Evolutionary conservation across 805 yeast genomes (phyloP).

Genomic region (Helenozyma baotianmanensis): DNA sequence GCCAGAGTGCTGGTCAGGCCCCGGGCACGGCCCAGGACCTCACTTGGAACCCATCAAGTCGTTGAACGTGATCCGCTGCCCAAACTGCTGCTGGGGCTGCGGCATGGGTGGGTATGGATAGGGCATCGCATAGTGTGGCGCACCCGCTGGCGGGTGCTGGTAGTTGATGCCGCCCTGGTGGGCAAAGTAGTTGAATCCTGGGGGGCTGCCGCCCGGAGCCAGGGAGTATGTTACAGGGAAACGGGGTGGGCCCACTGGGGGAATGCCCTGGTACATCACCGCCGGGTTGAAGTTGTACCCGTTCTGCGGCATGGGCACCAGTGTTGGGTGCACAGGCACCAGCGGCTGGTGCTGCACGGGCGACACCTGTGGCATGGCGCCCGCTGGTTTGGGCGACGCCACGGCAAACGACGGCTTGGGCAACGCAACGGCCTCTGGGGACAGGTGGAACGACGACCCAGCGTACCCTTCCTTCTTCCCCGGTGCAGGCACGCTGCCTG

Average conservation of each 20-base stretch:
- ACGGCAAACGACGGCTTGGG: slow-evolving; percentile 50
- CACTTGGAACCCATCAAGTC: slow-evolving; percentile 37
- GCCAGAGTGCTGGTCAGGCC: too few relatives aligned
- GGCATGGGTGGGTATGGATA: slow-evolving; percentile 11
- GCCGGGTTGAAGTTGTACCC: slow-evolving; percentile 11
- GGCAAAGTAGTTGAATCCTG: slow-evolving; percentile 29
- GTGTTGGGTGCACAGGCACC: neutral
- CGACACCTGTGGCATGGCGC: too few relatives aligned
- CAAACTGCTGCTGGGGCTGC: slow-evolving; percentile 15
- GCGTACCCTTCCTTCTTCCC: slow-evolving; percentile 38
- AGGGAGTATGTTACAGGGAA: slow-evolving; percentile 36
- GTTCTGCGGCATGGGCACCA: slow-evolving; percentile 1
- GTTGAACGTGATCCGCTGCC: slow-evolving; percentile 38
- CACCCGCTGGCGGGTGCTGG: slow-evolving; percentile 20
- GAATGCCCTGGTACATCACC: slow-evolving; percentile 17
- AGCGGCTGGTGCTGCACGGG: neutral
- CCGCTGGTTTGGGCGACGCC: slow-evolving; percentile 18
- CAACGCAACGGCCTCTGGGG: slow-evolving; percentile 51
- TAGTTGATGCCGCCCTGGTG: slow-evolving; percentile 30
- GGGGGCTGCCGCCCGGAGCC: slow-evolving; percentile 19
- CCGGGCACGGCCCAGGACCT: too few relatives aligned
- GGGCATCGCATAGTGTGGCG: slow-evolving; percentile 14
- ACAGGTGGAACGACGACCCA: slow-evolving; percentile 53
- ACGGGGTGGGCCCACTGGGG: slow-evolving; percentile 19
- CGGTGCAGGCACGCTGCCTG: neutral